A percentile compares a stretch with the other conserved stretches of the same genome.
These are phyloP conservation scores for Bolboschoenoplectus hybrid DNA, from an alignment of 202 grass and related monocot species.

Conservation along the genomic window DNA sequence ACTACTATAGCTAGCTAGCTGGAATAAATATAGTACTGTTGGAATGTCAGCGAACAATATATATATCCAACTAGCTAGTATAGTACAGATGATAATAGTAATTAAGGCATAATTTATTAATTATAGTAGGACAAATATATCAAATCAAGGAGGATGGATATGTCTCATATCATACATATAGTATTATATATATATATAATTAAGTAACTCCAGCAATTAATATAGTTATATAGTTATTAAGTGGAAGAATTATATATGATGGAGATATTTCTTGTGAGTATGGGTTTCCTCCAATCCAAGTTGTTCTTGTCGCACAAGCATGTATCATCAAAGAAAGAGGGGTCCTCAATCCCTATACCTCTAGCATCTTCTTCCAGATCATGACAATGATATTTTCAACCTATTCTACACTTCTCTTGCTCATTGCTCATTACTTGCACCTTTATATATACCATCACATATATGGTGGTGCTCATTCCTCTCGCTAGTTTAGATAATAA, in stretches of 20 bases:
- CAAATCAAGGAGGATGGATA: conserved; percentile 4
- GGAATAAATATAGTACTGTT: not conserved
- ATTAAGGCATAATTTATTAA: conserved; percentile 2
- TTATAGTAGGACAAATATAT: not conserved
- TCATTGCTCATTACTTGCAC: conserved; percentile 1
- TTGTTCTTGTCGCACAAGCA: conserved; percentile 38
- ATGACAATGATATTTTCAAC: conserved; percentile 24
- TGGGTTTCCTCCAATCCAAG: conserved; percentile 33
- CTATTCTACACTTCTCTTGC: not conserved
- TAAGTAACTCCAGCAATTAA: not conserved
- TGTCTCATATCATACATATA: not conserved
- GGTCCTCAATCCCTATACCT: conserved; percentile 1
- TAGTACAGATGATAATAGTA: conserved; percentile 9
- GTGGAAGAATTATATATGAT: not conserved
- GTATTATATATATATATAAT: not conserved
- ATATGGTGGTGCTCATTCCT: conserved; percentile 14
- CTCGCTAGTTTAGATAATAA: conserved; percentile 15
- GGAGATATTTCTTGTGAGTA: conserved; percentile 34
- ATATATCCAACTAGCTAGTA: not conserved
- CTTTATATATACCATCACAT: conserved; percentile 24
- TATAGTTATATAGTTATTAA: not conserved
- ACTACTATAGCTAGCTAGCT: not conserved
- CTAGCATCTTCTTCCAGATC: conserved; percentile 31
- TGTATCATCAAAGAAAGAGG: not conserved
- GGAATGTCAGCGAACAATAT: conserved; percentile 24